Evolutionary conservation across 176 grass and related monocot genomes (phyloP).

Genomic region (Guadua angustifolia): DNA sequence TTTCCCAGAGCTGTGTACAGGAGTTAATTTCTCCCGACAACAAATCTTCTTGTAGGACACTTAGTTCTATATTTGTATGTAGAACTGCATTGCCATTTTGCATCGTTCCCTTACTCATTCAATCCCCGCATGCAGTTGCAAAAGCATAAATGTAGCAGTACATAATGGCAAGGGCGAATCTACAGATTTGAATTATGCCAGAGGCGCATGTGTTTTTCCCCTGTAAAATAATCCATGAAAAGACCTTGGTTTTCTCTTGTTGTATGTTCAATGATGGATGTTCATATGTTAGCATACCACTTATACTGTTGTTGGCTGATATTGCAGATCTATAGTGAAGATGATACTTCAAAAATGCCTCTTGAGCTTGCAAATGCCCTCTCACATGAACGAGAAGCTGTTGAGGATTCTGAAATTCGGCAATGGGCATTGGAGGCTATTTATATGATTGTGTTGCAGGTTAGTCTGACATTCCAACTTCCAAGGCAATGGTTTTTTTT

Average conservation of each 20-base stretch:
- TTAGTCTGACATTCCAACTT: constrained; percentile 29
- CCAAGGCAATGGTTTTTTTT: not conserved
- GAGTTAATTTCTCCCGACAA: constrained; percentile 1
- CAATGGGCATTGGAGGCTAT: constrained; percentile 83
- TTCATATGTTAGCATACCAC: not conserved
- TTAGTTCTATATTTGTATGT: constrained; percentile 15
- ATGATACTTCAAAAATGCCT: constrained; percentile 89
- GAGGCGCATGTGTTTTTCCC: not conserved
- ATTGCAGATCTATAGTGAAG: constrained; percentile 79
- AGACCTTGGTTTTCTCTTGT: not conserved
- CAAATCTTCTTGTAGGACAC: constrained; percentile 3
- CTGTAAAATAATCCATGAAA: constrained; percentile 10
- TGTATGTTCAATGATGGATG: constrained; percentile 31
- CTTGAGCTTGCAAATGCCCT: constrained; percentile 77
- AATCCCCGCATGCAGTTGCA: not conserved
- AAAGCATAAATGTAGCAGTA: constrained; percentile 5
- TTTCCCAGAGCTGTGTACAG: not conserved
- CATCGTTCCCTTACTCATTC: not conserved
- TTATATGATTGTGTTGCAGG: constrained; percentile 95
- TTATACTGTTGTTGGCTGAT: constrained; percentile 18
- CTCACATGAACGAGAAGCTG: constrained; percentile 86
- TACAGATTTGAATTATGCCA: not conserved
- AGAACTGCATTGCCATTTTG: constrained; percentile 13
- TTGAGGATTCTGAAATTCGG: constrained; percentile 87
- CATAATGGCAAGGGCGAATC: not conserved